Conservation (phyloP, 164 flowering plant genomes). For the Houttuynia cordata region DNA sequence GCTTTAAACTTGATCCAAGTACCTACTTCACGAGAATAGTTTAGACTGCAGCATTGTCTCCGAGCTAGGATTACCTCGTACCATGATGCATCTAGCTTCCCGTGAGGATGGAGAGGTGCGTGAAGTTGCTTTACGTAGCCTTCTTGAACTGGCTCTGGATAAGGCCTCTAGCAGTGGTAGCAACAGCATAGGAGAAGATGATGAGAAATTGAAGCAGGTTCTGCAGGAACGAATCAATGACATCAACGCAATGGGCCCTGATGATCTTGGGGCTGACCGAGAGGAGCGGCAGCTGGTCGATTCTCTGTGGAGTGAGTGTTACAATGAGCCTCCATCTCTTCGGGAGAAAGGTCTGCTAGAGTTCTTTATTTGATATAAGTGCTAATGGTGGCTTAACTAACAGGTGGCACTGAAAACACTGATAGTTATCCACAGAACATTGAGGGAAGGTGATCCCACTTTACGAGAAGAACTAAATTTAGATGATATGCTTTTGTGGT, state of each 20-base stretch:
- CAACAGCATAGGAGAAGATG: constrained; percentile 23
- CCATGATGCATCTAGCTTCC: constrained; percentile 71
- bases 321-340: no score
- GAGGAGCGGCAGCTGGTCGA: constrained; percentile 94
- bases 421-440: no score
- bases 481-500: no score
- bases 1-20: constrained; percentile 80
- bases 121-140: constrained; percentile 78
- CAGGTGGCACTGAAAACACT: no score
- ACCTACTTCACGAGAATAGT: constrained; percentile 60
- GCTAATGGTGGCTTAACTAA: no score
- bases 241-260: constrained; percentile 58
- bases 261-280: constrained; percentile 69
- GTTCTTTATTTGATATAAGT: no score
- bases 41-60: constrained; percentile 45
- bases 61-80: constrained; percentile 76
- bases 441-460: no score
- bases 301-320: no score
- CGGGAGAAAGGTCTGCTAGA: constrained; percentile 71
- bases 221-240: constrained; percentile 58
- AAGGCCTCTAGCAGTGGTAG: constrained; percentile 17
- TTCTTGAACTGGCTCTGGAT: constrained; percentile 58
- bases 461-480: no score
- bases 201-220: constrained; percentile 54
- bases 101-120: constrained; percentile 76